These are phyloP conservation scores for Hansenula sp. DNA, from an alignment of 1,139 yeast genomes.

Conservation along the genomic window DNA sequence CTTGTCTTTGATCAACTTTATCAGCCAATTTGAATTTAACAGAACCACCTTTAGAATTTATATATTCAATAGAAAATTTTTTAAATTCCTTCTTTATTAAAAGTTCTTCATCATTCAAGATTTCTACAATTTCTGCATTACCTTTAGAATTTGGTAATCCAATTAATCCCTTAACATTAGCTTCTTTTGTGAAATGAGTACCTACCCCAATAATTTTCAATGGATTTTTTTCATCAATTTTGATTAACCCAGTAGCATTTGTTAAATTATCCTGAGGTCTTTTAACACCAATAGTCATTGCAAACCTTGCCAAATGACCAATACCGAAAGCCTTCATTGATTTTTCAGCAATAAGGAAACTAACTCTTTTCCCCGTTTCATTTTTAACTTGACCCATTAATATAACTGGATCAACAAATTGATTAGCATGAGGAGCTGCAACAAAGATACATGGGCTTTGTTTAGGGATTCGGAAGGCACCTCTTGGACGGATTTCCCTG, in stretches of 20 bases:
- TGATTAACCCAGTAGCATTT: slow-evolving; percentile 58
- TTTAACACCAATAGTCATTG: slow-evolving; percentile 83
- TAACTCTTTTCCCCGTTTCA: slow-evolving; percentile 70
- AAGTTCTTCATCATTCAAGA: slow-evolving; percentile 73
- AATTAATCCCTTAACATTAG: slow-evolving; percentile 63
- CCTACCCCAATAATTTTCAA: slow-evolving; percentile 56
- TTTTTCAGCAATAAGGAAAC: slow-evolving; percentile 84
- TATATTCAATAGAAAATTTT: slow-evolving; percentile 32
- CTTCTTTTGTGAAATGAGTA: slow-evolving; percentile 66
- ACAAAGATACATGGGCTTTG: slow-evolving; percentile 89
- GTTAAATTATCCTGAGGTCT: slow-evolving; percentile 84
- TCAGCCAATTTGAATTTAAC: slow-evolving; percentile 71
- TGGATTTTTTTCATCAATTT: slow-evolving; percentile 43
- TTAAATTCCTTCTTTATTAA: slow-evolving; percentile 72
- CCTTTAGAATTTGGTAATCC: slow-evolving; percentile 83
- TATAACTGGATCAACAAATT: slow-evolving; percentile 87
- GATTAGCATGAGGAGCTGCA: slow-evolving; percentile 98
- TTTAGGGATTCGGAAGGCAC: slow-evolving; percentile 83
- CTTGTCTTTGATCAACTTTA: slow-evolving; percentile 79
- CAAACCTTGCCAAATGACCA: slow-evolving; percentile 72
- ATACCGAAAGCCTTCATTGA: slow-evolving; percentile 66
- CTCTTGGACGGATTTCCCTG: slow-evolving; percentile 85
- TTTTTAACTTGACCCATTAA: slow-evolving; percentile 77
- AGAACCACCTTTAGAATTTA: not conserved
- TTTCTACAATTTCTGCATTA: slow-evolving; percentile 63